A percentile compares a stretch with the other conserved stretches of the same genome.
phyloP scores from a whole-genome alignment of 192 early-diverging fungal genomes.

The Backusella sp. region DNA sequence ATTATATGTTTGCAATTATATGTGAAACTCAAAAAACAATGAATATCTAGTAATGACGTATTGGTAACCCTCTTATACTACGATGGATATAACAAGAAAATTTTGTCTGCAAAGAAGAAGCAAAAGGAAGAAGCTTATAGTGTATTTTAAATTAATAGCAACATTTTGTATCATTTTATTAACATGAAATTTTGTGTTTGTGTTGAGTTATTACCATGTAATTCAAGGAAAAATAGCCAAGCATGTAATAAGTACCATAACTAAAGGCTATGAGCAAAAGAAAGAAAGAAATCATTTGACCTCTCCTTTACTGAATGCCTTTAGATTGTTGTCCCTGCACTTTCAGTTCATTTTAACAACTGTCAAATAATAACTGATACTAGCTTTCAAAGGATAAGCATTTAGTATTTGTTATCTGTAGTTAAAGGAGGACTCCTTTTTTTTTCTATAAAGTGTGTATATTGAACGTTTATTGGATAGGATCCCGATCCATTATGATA shows the following conservation, averaged over 20 bases:
- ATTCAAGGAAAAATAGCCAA: background rate
- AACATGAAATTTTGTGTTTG: background rate
- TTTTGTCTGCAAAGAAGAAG: background rate
- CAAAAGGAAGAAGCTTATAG: background rate
- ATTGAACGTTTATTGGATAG: background rate
- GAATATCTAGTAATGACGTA: background rate
- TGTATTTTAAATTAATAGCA: background rate
- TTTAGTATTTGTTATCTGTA: background rate
- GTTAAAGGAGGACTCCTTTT: background rate
- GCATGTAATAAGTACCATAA: background rate
- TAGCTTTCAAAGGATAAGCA: background rate
- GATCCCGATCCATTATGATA: background rate
- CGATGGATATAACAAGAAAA: background rate
- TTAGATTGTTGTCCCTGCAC: constrained; percentile 3
- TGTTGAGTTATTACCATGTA: background rate
- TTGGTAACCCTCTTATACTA: background rate
- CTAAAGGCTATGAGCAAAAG: background rate
- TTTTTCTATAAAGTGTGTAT: background rate
- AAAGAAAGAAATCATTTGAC: background rate
- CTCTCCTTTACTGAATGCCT: background rate
- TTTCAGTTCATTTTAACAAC: constrained; percentile 1
- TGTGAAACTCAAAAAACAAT: background rate
- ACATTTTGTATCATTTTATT: background rate
- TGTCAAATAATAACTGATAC: constrained; percentile 1
- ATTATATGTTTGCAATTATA: background rate